These are phyloP conservation scores for Tuber melanosporum DNA, from an alignment of 495 filamentous ascomycete species.

Conservation along the genomic window DNA sequence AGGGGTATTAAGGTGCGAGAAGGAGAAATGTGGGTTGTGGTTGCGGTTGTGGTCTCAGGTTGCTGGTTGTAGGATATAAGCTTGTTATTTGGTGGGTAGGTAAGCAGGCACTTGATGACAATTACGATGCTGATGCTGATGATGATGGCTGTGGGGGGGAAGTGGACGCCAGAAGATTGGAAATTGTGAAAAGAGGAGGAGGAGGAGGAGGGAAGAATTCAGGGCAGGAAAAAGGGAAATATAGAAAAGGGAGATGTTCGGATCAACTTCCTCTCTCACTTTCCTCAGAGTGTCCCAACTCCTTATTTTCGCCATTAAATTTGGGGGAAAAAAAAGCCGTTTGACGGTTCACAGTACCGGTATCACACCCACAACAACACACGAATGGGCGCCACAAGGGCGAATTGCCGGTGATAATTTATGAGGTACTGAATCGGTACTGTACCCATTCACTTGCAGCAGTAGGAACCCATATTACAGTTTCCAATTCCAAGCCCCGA, in stretches of 20 bases:
- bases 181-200: neutral
- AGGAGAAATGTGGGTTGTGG: conserved; percentile 10
- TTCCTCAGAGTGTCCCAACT: neutral
- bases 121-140: neutral
- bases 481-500: neutral
- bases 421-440: neutral
- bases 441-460: neutral
- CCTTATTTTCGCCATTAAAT: neutral
- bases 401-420: neutral
- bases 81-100: neutral
- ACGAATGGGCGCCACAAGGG: neutral
- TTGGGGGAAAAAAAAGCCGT: neutral
- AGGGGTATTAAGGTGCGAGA: conserved; percentile 10
- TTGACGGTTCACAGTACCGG: neutral
- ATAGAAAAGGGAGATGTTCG: neutral
- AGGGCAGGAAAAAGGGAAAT: neutral
- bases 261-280: neutral
- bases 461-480: neutral
- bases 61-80: conserved; percentile 1
- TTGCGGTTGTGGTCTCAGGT: conserved; percentile 8
- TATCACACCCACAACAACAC: neutral
- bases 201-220: too few species aligned
- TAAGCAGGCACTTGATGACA: neutral
- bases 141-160: neutral
- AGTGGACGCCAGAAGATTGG: neutral